Evolutionary conservation across 257 asterid genomes (phyloP).

Genomic region (Echites panduratus): DNA sequence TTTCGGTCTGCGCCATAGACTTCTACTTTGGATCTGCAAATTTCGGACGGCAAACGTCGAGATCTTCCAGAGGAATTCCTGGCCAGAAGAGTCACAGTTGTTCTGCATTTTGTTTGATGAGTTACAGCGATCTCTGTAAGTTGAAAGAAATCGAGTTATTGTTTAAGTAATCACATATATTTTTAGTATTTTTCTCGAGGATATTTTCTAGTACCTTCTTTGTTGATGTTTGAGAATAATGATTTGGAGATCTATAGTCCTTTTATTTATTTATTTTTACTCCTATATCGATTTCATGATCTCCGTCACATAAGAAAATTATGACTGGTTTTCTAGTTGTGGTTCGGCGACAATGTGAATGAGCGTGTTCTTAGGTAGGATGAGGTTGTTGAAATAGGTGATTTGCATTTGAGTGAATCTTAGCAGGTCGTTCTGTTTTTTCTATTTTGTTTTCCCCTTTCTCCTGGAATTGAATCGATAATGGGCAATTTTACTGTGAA

Average conservation of each 20-base stretch:
- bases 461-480: not conserved
- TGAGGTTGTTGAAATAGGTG: not conserved
- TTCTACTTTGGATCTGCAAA: slow-evolving; percentile 10
- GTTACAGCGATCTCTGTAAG: slow-evolving; percentile 15
- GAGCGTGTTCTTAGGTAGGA: not conserved
- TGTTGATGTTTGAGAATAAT: slow-evolving; percentile 1
- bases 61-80: slow-evolving; percentile 2
- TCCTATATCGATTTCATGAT: not conserved
- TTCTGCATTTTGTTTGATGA: not conserved
- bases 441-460: not conserved
- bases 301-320: not conserved
- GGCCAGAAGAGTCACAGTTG: not conserved
- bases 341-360: not conserved
- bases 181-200: not conserved
- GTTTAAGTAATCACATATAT: not conserved
- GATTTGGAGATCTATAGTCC: not conserved
- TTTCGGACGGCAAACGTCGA: not conserved
- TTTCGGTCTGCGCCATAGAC: not conserved
- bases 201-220: not conserved
- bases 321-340: too few relatives aligned
- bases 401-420: not conserved
- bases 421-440: not conserved
- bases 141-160: not conserved
- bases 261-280: not conserved
- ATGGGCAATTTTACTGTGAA: not conserved